Percentiles rank a stretch among this genome's conserved stretches.
Evolutionary conservation across 192 early-diverging fungal species (phyloP).

Genomic region (Podila minutissima): DNA sequence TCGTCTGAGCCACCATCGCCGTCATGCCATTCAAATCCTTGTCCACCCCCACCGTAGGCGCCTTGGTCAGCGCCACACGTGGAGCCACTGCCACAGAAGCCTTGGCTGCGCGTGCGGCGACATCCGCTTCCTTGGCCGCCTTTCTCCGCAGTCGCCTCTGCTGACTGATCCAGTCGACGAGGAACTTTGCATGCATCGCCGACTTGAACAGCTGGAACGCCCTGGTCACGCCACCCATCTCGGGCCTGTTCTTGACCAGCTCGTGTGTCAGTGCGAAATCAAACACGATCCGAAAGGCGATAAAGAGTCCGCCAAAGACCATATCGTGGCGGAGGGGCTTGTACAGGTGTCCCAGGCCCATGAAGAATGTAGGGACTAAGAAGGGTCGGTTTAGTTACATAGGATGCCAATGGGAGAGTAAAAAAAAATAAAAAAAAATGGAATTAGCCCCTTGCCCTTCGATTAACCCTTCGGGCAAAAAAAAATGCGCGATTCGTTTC

Average conservation of each 20-base stretch:
- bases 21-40: too few species aligned
- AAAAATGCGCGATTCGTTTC: too few species aligned
- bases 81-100: too few species aligned
- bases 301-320: slow-evolving; percentile 10
- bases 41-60: too few species aligned
- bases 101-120: too few species aligned
- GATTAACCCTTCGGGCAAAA: too few species aligned
- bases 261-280: slow-evolving; percentile 26
- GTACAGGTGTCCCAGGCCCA: slow-evolving; percentile 25
- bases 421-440: not conserved
- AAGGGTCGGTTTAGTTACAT: too few species aligned
- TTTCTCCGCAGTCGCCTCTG: slow-evolving; percentile 13
- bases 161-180: slow-evolving; percentile 28
- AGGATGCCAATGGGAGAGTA: too few species aligned
- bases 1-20: too few species aligned
- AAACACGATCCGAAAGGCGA: slow-evolving; percentile 18
- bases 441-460: too few species aligned
- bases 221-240: not conserved
- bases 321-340: slow-evolving; percentile 23
- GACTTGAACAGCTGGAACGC: slow-evolving; percentile 24
- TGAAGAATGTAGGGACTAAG: slow-evolving; percentile 27
- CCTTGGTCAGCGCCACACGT: too few species aligned
- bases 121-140: not conserved
- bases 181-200: slow-evolving; percentile 24
- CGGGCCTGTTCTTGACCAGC: slow-evolving; percentile 5